These are phyloP conservation scores for Phytopythium sindhum DNA, from an alignment of 352 stramenopile species.

Conservation along the genomic window DNA sequence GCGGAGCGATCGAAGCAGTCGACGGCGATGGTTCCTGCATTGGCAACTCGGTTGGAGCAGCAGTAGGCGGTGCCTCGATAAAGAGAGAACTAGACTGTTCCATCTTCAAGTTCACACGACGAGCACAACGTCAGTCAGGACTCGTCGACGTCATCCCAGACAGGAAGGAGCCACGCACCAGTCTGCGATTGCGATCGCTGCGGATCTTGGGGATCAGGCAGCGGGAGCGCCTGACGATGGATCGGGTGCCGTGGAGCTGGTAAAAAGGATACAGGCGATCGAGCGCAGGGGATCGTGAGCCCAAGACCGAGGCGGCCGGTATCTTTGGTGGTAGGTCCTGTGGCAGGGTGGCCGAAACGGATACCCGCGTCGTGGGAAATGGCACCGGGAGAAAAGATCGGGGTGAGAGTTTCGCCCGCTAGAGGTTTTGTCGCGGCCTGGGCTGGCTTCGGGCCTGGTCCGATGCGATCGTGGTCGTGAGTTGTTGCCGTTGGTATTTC, in stretches of 20 bases:
- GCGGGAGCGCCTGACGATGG: neutral
- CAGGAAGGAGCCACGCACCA: neutral
- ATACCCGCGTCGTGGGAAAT: neutral
- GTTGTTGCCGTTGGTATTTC: neutral
- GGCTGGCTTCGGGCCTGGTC: neutral
- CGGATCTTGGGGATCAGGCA: neutral
- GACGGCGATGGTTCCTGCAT: neutral
- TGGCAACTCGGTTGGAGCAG: neutral
- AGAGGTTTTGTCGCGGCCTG: neutral
- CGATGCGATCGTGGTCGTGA: neutral
- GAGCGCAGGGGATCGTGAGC: neutral
- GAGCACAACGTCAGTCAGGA: neutral
- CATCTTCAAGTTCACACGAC: neutral
- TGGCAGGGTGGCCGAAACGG: neutral
- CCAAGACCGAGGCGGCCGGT: neutral
- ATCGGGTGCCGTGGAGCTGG: neutral
- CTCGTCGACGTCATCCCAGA: neutral
- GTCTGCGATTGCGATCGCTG: neutral
- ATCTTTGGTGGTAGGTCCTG: neutral
- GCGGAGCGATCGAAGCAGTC: neutral
- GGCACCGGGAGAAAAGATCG: neutral
- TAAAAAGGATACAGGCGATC: constrained; percentile 1
- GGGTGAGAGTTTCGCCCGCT: neutral
- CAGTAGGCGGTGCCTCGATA: neutral
- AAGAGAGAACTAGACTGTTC: neutral